Conservation (phyloP, 2,329 filamentous ascomycete species). For the Penicillium sp. region DNA sequence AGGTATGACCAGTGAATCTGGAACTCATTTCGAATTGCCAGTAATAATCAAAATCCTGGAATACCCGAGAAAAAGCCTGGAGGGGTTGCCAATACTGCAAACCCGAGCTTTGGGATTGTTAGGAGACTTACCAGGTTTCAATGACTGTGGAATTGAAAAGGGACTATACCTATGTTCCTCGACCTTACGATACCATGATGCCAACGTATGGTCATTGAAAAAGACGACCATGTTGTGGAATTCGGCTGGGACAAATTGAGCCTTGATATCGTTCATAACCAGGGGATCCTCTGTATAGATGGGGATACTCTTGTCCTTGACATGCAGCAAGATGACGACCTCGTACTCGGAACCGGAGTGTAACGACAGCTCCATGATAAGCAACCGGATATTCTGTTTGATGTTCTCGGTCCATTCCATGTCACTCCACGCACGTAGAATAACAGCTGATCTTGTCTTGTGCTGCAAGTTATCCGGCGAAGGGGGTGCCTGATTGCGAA, state of each 20-base stretch:
- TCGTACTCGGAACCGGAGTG: background rate
- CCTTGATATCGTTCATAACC: background rate
- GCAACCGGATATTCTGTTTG: background rate
- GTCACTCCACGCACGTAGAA: background rate
- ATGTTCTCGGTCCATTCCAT: background rate
- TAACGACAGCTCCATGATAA: background rate
- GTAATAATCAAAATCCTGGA: slow-evolving; percentile 71
- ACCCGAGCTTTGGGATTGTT: background rate
- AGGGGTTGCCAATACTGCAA: slow-evolving; percentile 64
- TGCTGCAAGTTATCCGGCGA: slow-evolving; percentile 26
- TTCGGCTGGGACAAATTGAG: background rate
- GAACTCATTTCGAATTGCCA: slow-evolving; percentile 84
- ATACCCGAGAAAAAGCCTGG: slow-evolving; percentile 70
- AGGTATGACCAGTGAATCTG: slow-evolving; percentile 71
- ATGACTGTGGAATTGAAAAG: background rate
- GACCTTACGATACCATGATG: slow-evolving; percentile 5
- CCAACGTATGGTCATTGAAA: slow-evolving; percentile 1
- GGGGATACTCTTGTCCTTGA: background rate
- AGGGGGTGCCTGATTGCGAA: background rate
- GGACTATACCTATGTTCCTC: slow-evolving; percentile 5
- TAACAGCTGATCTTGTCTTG: slow-evolving; percentile 2
- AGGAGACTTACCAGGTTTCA: background rate
- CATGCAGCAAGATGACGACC: background rate
- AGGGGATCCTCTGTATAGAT: background rate
- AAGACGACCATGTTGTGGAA: slow-evolving; percentile 1